Conservation (phyloP, 148 eudicot genomes). For the Spergularia marina region DNA sequence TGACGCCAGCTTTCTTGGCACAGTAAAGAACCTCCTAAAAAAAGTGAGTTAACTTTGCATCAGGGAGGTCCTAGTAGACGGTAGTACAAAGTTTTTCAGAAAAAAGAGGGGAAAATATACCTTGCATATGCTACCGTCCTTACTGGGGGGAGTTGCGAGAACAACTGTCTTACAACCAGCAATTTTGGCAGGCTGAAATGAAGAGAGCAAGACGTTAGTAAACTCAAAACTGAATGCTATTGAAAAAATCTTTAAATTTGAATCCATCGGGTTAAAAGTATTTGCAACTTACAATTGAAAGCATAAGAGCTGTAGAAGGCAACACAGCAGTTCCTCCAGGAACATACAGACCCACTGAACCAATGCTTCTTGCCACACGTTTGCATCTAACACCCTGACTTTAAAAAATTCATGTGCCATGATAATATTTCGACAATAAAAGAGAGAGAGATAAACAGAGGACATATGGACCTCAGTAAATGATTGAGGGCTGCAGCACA, state of each 20-base stretch:
- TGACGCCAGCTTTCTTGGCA: slow-evolving; percentile 97
- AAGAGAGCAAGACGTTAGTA: slow-evolving; percentile 19
- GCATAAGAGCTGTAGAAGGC: slow-evolving; percentile 98
- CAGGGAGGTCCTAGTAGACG: neutral
- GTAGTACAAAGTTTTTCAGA: neutral
- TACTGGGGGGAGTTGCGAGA: slow-evolving; percentile 93
- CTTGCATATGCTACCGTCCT: slow-evolving; percentile 92
- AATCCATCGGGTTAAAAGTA: neutral
- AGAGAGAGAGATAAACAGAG: neutral
- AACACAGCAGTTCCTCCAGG: slow-evolving; percentile 99
- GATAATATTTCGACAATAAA: neutral
- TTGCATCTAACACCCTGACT: slow-evolving; percentile 96
- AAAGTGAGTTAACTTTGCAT: neutral
- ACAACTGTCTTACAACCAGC: slow-evolving; percentile 96
- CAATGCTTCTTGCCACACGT: slow-evolving; percentile 84
- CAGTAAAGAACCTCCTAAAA: slow-evolving; percentile 91
- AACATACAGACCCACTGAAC: slow-evolving; percentile 95
- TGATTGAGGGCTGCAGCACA: neutral
- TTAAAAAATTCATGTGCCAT: slow-evolving; percentile 22
- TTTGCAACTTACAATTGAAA: slow-evolving; percentile 71
- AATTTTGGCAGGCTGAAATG: slow-evolving; percentile 86
- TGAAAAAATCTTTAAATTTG: neutral
- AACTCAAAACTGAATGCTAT: slow-evolving; percentile 3
- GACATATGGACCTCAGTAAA: neutral
- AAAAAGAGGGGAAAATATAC: slow-evolving; percentile 31